Evolutionary conservation across 2,329 filamentous ascomycete species (phyloP).

Genomic region (Epichloe baconii): DNA sequence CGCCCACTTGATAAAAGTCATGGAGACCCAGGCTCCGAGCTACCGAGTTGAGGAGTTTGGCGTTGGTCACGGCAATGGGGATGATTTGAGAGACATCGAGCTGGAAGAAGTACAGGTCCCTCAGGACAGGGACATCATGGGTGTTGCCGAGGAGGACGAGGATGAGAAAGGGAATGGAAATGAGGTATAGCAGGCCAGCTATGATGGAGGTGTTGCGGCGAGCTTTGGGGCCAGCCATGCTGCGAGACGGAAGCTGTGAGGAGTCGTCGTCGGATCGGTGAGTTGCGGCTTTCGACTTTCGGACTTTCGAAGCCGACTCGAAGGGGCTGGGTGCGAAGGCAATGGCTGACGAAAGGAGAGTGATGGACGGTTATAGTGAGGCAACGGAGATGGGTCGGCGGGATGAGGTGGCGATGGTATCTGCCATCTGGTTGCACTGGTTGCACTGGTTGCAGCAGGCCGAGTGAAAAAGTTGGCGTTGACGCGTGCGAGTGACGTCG

Average conservation of each 20-base stretch:
- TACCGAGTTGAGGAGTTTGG: constrained; percentile 70
- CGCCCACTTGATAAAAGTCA: constrained; percentile 85
- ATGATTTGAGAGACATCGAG: constrained; percentile 76
- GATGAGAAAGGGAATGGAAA: constrained; percentile 66
- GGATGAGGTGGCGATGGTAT: too few relatives aligned
- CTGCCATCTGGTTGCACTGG: too few relatives aligned
- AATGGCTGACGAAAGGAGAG: too few relatives aligned
- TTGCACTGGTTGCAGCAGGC: too few relatives aligned
- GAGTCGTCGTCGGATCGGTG: too few relatives aligned
- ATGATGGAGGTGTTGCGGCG: constrained; percentile 49
- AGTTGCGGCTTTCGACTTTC: too few relatives aligned
- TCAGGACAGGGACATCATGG: constrained; percentile 45
- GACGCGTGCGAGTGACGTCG: too few relatives aligned
- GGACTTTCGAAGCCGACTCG: too few relatives aligned
- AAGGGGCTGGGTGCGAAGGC: too few relatives aligned
- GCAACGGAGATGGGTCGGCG: too few relatives aligned
- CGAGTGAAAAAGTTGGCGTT: too few relatives aligned
- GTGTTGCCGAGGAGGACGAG: constrained; percentile 69
- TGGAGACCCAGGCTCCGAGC: constrained; percentile 76
- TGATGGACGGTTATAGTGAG: too few relatives aligned
- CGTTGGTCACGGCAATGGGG: constrained; percentile 56
- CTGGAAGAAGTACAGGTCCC: constrained; percentile 69
- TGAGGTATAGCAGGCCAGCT: constrained; percentile 56
- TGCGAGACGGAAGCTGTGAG: neutral
- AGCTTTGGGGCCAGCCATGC: constrained; percentile 15